Evolutionary conservation across 2,329 filamentous ascomycete genomes (phyloP).

Genomic region (Xylariaceae sp.): DNA sequence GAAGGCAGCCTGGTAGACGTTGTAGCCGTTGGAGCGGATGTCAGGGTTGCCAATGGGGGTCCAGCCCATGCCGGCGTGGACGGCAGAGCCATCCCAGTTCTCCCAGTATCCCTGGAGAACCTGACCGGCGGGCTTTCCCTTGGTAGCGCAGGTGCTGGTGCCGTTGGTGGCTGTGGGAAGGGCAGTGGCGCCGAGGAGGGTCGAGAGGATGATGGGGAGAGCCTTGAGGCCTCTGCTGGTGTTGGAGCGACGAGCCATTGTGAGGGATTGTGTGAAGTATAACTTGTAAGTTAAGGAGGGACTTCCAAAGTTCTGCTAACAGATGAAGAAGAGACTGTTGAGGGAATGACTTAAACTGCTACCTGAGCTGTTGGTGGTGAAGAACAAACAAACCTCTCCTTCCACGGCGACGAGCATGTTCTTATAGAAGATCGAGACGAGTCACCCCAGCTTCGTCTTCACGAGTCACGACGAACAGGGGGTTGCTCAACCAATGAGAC

Average conservation of each 20-base stretch:
- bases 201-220: slow-evolving; percentile 6
- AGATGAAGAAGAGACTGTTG: background rate
- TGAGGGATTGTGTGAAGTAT: background rate
- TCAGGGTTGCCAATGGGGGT: slow-evolving; percentile 30
- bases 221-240: slow-evolving; percentile 1
- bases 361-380: background rate
- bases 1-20: slow-evolving; percentile 34
- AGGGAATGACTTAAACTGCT: background rate
- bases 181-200: slow-evolving; percentile 9
- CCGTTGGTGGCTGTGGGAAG: slow-evolving; percentile 14
- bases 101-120: slow-evolving; percentile 36
- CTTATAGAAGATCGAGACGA: background rate
- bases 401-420: background rate
- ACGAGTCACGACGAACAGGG: no score
- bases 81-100: slow-evolving; percentile 35
- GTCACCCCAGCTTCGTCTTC: background rate
- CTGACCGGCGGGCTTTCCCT: slow-evolving; percentile 32
- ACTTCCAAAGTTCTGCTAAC: background rate
- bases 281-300: background rate
- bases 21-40: slow-evolving; percentile 32
- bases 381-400: no score
- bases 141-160: slow-evolving; percentile 26
- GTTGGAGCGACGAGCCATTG: slow-evolving; percentile 11
- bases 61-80: slow-evolving; percentile 34
- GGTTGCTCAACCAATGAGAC: no score